phyloP scores from a whole-genome alignment of 768 basidiomycete genomes.

The Guyanaporus albipodus region DNA sequence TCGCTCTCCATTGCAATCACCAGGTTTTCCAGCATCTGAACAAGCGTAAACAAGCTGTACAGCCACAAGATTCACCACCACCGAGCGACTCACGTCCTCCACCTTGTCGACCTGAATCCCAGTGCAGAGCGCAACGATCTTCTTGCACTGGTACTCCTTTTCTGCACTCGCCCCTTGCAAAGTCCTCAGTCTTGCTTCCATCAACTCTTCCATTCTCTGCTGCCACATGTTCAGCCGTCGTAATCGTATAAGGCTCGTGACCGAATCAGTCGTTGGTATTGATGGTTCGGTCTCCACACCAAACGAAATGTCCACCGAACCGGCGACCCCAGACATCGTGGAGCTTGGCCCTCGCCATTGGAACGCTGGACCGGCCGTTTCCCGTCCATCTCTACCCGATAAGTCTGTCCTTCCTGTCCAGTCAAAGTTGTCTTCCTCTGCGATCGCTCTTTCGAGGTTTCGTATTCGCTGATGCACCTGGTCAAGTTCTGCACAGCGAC shows the following conservation, averaged over 20 bases:
- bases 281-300: conserved; percentile 72
- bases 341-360: conserved; percentile 63
- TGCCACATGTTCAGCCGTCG: conserved; percentile 84
- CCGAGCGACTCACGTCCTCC: conserved; percentile 68
- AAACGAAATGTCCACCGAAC: conserved; percentile 58
- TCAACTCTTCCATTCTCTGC: conserved; percentile 66
- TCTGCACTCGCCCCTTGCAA: conserved; percentile 80
- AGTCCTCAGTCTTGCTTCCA: conserved; percentile 62
- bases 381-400: conserved; percentile 36
- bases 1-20: conserved; percentile 89
- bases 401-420: conserved; percentile 76
- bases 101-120: conserved; percentile 84
- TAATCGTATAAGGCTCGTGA: conserved; percentile 62
- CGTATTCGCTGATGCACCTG: conserved; percentile 74
- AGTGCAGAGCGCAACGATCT: conserved; percentile 85
- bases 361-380: conserved; percentile 53
- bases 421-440: conserved; percentile 79
- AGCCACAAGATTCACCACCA: conserved; percentile 11
- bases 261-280: conserved; percentile 56
- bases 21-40: conserved; percentile 78
- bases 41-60: conserved; percentile 26
- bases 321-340: conserved; percentile 61
- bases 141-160: conserved; percentile 89
- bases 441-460: conserved; percentile 77
- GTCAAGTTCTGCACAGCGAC: conserved; percentile 72